A percentile compares a stretch with the other conserved stretches of the same genome.
These are phyloP conservation scores for Aspergillus japonicus DNA, from an alignment of 2,329 filamentous ascomycete genomes.

Conservation along the genomic window DNA sequence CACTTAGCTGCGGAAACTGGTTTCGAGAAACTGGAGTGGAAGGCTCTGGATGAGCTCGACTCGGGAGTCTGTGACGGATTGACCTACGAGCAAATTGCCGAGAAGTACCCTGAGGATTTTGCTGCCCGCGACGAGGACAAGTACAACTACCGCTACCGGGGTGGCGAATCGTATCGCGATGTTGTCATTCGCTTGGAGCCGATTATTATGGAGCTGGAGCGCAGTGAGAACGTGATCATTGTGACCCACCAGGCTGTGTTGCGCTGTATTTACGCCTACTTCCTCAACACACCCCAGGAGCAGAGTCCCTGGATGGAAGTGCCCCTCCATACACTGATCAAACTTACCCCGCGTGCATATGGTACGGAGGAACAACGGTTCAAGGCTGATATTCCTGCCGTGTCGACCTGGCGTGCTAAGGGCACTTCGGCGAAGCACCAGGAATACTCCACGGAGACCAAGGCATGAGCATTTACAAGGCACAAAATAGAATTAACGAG, in stretches of 20 bases:
- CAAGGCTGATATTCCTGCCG: constrained; percentile 88
- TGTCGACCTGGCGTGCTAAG: constrained; percentile 94
- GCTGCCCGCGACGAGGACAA: constrained; percentile 95
- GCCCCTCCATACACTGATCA: constrained; percentile 92
- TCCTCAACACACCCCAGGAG: constrained; percentile 94
- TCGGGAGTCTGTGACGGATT: constrained; percentile 94
- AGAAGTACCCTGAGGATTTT: constrained; percentile 91
- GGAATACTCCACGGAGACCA: constrained; percentile 30
- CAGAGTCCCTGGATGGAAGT: constrained; percentile 98
- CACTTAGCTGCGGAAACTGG: constrained; percentile 67
- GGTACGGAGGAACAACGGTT: constrained; percentile 86
- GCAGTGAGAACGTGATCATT: constrained; percentile 94
- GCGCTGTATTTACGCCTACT: constrained; percentile 97
- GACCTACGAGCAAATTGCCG: constrained; percentile 92
- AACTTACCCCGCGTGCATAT: constrained; percentile 91
- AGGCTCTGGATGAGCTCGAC: constrained; percentile 95
- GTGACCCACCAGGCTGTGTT: constrained; percentile 97
- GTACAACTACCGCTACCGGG: constrained; percentile 98
- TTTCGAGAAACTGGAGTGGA: constrained; percentile 97
- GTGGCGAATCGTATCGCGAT: constrained; percentile 92
- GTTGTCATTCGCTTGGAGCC: constrained; percentile 96
- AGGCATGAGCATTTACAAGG: constrained; percentile 10
- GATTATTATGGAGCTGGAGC: constrained; percentile 98
- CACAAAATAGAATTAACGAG: neutral
- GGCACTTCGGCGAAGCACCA: constrained; percentile 90